phyloP scores from a whole-genome alignment of 2,329 filamentous ascomycete species.

The Zymoseptoria passerinii region DNA sequence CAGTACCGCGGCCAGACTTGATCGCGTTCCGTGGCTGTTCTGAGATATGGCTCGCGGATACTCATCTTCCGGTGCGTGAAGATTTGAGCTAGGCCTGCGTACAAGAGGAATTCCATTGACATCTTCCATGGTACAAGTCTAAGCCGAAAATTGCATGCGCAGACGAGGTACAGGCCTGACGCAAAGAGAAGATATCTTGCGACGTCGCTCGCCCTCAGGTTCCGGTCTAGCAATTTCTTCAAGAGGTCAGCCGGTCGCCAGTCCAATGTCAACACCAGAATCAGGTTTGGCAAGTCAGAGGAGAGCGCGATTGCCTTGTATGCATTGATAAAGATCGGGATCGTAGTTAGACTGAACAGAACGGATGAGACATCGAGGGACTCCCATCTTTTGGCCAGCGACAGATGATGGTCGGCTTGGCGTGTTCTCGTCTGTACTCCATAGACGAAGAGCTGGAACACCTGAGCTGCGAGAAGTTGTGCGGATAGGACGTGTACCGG shows the following conservation, averaged over 20 bases:
- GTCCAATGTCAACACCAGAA: background rate
- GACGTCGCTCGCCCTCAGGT: background rate
- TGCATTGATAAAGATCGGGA: background rate
- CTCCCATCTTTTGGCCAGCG: background rate
- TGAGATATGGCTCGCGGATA: background rate
- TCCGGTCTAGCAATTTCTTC: background rate
- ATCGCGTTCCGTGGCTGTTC: background rate
- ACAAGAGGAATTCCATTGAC: background rate
- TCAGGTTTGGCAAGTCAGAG: background rate
- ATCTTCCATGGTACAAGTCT: background rate
- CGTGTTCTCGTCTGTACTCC: background rate
- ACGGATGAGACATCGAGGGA: background rate
- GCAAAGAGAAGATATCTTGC: background rate
- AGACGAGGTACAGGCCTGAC: background rate
- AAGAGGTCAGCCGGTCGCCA: background rate
- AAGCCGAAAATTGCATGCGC: background rate
- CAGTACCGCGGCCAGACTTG: background rate
- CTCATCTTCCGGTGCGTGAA: background rate
- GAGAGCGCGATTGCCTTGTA: background rate
- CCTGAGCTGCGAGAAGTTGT: background rate
- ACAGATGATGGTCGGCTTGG: background rate
- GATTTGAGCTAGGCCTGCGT: background rate
- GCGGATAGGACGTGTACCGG: too few species aligned
- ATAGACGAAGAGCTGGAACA: background rate
- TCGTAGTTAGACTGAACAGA: background rate